Evolutionary conservation across 2,329 filamentous ascomycete genomes (phyloP).

Genomic region (Claviceps sp.): DNA sequence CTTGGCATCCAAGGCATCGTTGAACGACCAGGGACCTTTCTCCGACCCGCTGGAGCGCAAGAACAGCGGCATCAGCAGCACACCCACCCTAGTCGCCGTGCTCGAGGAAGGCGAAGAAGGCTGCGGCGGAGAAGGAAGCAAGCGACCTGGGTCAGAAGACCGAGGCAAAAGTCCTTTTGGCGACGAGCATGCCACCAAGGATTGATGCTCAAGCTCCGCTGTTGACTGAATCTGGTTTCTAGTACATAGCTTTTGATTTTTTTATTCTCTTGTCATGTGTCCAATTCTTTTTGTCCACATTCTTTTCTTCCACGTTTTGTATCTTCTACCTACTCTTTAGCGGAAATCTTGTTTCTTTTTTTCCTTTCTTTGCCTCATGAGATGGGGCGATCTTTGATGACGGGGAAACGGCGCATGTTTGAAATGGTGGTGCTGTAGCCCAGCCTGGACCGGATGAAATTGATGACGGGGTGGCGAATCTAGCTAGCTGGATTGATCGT

Average conservation of each 20-base stretch:
- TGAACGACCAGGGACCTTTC: conserved; percentile 44
- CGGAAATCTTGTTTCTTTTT: neutral
- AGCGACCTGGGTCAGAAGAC: conserved; percentile 13
- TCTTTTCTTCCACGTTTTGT: neutral
- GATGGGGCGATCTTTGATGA: conserved; percentile 1
- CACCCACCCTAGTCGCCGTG: conserved; percentile 38
- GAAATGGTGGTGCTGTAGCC: neutral
- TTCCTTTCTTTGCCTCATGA: no score
- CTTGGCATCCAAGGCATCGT: conserved; percentile 35
- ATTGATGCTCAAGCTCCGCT: conserved; percentile 15
- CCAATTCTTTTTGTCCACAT: neutral
- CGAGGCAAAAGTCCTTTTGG: conserved; percentile 38
- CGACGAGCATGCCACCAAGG: conserved; percentile 43
- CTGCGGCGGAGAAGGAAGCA: conserved; percentile 21
- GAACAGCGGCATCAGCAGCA: conserved; percentile 23
- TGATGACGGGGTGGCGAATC: conserved; percentile 1
- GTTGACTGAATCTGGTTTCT: neutral
- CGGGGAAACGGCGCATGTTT: conserved; percentile 3
- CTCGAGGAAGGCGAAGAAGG: conserved; percentile 33
- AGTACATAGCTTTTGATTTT: conserved; percentile 3
- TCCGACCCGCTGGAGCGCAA: conserved; percentile 34
- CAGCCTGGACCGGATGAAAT: neutral
- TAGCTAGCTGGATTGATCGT: neutral
- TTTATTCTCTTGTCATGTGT: neutral
- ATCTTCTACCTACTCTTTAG: neutral